Evolutionary conservation across 176 grass and related monocot species (phyloP).

Genomic region (Paspalum notatum): DNA sequence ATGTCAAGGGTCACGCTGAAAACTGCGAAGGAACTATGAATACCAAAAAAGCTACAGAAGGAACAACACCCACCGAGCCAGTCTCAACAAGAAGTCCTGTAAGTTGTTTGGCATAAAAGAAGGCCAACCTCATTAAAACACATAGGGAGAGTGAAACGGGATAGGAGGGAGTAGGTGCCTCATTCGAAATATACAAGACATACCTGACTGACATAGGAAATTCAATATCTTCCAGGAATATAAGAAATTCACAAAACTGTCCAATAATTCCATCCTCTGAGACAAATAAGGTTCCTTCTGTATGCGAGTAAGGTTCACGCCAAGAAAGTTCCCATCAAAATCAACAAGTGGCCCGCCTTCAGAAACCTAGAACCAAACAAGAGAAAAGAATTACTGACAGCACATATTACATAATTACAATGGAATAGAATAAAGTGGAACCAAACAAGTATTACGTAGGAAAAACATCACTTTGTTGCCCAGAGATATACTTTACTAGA

Average conservation of each 20-base stretch:
- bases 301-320: not conserved
- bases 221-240: not conserved
- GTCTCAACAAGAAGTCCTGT: too few relatives aligned
- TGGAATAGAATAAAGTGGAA: slow-evolving; percentile 12
- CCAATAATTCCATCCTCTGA: not conserved
- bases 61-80: not conserved
- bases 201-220: not conserved
- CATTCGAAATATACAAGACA: not conserved
- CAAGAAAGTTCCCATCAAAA: not conserved
- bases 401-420: not conserved
- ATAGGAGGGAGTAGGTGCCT: not conserved
- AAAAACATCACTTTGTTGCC: not conserved
- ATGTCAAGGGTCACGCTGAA: not conserved
- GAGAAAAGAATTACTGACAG: not conserved
- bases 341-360: slow-evolving; percentile 3
- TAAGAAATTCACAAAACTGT: not conserved
- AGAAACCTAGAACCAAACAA: slow-evolving; percentile 1
- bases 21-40: slow-evolving; percentile 15
- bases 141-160: not conserved
- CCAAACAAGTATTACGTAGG: not conserved
- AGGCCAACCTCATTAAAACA: not conserved
- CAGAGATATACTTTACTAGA: not conserved
- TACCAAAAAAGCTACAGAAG: not conserved
- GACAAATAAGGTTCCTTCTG: not conserved
- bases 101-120: not conserved